Evolutionary conservation across 2,329 filamentous ascomycete species (phyloP).

Genomic region (Cercospora sp.): DNA sequence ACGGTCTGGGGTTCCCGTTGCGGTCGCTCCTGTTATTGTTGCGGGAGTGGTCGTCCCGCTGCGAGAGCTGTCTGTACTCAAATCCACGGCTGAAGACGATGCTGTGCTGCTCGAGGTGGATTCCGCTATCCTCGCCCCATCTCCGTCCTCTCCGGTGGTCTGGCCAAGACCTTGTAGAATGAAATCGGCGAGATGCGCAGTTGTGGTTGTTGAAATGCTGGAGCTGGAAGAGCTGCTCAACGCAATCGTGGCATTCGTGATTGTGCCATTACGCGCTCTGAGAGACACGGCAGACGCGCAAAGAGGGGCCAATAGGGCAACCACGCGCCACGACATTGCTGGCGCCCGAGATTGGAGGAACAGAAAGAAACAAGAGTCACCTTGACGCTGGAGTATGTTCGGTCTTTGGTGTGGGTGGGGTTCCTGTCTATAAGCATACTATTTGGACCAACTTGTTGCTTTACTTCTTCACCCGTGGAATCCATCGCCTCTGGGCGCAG

Average conservation of each 20-base stretch:
- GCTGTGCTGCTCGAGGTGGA: background rate
- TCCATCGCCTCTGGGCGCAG: background rate
- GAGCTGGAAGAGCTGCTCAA: background rate
- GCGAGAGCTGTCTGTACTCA: background rate
- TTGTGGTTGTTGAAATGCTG: background rate
- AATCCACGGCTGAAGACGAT: background rate
- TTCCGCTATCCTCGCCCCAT: background rate
- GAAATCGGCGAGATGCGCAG: slow-evolving; percentile 1
- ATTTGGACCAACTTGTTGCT: background rate
- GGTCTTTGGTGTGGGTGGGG: background rate
- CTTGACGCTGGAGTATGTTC: background rate
- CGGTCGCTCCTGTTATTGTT: background rate
- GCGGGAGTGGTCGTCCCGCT: background rate
- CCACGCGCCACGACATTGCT: background rate
- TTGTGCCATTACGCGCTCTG: background rate
- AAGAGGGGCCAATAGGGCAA: background rate
- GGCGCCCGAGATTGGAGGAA: background rate
- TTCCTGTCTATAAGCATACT: background rate
- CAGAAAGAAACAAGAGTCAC: background rate
- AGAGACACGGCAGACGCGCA: background rate
- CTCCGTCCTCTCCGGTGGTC: background rate
- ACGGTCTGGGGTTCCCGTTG: background rate
- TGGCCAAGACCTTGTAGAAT: background rate
- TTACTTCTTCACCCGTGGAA: background rate
- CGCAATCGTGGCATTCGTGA: background rate